phyloP scores from a whole-genome alignment of 208 protist species.

The Leishmania gerbilli region DNA sequence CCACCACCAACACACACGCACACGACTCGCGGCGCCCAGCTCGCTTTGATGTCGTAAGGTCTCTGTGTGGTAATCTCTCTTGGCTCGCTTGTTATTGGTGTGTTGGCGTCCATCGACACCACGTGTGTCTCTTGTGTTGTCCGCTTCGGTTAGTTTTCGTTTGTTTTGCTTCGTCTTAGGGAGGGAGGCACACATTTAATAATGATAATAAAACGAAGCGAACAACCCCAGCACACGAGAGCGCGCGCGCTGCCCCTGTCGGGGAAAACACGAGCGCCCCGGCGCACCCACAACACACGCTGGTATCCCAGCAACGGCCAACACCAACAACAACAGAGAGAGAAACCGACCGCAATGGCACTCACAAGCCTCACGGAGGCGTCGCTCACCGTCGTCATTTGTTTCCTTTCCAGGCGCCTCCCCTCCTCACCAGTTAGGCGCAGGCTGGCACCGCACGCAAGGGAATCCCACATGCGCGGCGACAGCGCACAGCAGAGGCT shows the following conservation, averaged over 20 bases:
- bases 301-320: neutral
- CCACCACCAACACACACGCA: neutral
- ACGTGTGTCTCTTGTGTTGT: no score
- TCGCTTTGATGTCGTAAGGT: neutral
- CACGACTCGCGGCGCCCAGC: neutral
- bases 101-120: no score
- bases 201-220: neutral
- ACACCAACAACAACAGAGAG: neutral
- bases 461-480: neutral
- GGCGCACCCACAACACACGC: neutral
- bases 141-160: neutral
- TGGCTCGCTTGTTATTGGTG: no score
- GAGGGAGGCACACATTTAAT: neutral
- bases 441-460: neutral
- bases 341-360: neutral
- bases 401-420: neutral
- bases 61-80: neutral
- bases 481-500: neutral
- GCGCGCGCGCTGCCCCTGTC: neutral
- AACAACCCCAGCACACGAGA: neutral
- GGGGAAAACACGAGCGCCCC: neutral
- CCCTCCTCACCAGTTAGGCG: neutral
- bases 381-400: neutral
- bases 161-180: neutral
- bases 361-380: neutral